These are phyloP conservation scores for Ascochyta fabae DNA, from an alignment of 2,329 filamentous ascomycete genomes.

Conservation along the genomic window DNA sequence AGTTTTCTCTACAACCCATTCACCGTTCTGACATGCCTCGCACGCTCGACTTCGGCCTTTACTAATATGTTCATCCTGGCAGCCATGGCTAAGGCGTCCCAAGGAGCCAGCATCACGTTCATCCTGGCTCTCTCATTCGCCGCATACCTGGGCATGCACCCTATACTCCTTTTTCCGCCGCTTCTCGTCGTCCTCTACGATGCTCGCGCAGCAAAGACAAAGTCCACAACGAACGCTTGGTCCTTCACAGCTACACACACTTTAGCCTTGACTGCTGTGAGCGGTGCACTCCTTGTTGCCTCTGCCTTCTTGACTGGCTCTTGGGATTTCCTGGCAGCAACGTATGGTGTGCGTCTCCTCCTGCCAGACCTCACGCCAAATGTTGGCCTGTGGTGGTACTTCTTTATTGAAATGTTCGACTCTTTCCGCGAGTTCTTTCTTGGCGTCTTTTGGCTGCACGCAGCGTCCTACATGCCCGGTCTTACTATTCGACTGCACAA, in stretches of 20 bases:
- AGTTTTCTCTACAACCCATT: slow-evolving; percentile 96
- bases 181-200: slow-evolving; percentile 77
- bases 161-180: slow-evolving; percentile 83
- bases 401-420: slow-evolving; percentile 99
- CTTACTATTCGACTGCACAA: slow-evolving; percentile 80
- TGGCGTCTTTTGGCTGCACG: slow-evolving; percentile 96
- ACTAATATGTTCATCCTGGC: slow-evolving; percentile 87
- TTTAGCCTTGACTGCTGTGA: slow-evolving; percentile 57
- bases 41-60: slow-evolving; percentile 86
- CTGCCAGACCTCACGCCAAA: slow-evolving; percentile 94
- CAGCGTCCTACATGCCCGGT: slow-evolving; percentile 86
- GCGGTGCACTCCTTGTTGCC: slow-evolving; percentile 66
- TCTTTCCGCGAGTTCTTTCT: slow-evolving; percentile 97
- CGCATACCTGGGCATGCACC: slow-evolving; percentile 91
- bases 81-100: slow-evolving; percentile 80
- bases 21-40: slow-evolving; percentile 88
- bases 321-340: slow-evolving; percentile 86
- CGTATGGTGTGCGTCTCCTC: slow-evolving; percentile 90
- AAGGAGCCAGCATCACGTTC: slow-evolving; percentile 72
- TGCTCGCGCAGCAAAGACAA: slow-evolving; percentile 36
- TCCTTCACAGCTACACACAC: slow-evolving; percentile 64
- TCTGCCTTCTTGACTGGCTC: slow-evolving; percentile 79
- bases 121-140: slow-evolving; percentile 87
- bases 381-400: slow-evolving; percentile 98
- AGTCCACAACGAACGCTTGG: slow-evolving; percentile 37